Conservation (phyloP, 208 protist species). For the Endotrypanum monterogeii region DNA sequence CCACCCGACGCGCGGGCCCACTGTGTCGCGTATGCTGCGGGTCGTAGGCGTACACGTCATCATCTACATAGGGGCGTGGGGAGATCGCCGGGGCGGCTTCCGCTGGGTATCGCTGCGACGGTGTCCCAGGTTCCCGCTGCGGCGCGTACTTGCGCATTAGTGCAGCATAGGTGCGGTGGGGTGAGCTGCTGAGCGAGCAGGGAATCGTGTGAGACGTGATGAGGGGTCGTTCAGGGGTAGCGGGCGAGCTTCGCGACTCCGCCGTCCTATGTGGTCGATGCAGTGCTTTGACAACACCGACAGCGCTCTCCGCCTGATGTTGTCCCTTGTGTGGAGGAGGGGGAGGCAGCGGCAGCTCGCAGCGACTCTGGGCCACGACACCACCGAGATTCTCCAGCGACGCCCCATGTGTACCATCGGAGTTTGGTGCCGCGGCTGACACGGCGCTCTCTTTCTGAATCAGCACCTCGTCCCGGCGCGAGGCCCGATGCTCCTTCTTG, state of each 20-base stretch:
- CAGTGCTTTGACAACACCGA: not conserved
- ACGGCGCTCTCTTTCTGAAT: not conserved
- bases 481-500: not conserved
- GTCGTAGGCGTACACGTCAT: conserved; percentile 28
- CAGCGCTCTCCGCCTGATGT: not conserved
- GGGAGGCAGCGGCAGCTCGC: not conserved
- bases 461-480: not conserved
- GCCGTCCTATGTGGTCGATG: not conserved
- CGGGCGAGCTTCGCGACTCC: not conserved
- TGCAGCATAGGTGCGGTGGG: conserved; percentile 16
- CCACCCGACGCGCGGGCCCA: not conserved
- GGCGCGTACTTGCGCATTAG: conserved; percentile 24
- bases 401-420: not conserved
- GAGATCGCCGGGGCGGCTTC: conserved; percentile 4
- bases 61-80: conserved; percentile 18
- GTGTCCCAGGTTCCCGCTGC: not conserved
- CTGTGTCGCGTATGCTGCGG: conserved; percentile 4
- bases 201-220: conserved; percentile 33
- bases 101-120: not conserved
- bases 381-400: not conserved
- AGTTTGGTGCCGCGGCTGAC: not conserved
- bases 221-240: conserved; percentile 1
- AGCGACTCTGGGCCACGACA: not conserved
- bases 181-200: conserved; percentile 27
- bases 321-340: not conserved